Base-by-base conservation (phyloP, 306 rosid species). In the Ceratonia siliqua region DNA sequence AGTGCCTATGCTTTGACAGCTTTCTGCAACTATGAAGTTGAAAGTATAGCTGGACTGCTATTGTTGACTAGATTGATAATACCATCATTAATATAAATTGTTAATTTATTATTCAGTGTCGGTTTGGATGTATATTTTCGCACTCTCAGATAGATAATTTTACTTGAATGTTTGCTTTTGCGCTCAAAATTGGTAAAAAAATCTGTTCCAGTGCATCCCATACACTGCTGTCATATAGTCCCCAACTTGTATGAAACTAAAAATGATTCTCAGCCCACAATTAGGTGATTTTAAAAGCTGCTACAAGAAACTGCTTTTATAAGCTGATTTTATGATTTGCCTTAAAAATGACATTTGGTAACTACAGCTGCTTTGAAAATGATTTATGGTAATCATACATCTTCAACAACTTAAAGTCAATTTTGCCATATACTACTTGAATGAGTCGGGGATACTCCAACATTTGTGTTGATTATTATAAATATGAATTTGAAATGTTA, bases 291-390 rank as follows among this genome's bases (percentile, higher is more conserved):
- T 38, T 49, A 50, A 13, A 46, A 32, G 70, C 49, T 41, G 10
- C n/a, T 48, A 6, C 5, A 49, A 20, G 56, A 49, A 49, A 49
- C 7, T 49, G 27, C 25, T 68, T 52, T 69, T 11, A 6, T 8
- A 78, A 65, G 54, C 27, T 59, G 64, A 30, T 69, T 36, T 61
- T 77, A 25, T 56, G 21, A 13, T 3, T 21, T 77, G 54, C 62
- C 30, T 48, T 59, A 18, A 25, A 8, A 17, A 30, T 53, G 14
- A 12, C 27, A 17, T 77, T 77, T 22, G 48, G 39, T 61, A 28
- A 20, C 49, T 18, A 20, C 35, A 49, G 20, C 46, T 35, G 46
- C 41, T 35, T 48, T 38, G 25, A 43, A 18, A 27, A 38, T 24
- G 68, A 62, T 22, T 57, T 46, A 38, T 27, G 53, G 62, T 45